Percentiles rank a stretch among this genome's conserved stretches.
phyloP scores from a whole-genome alignment of 331 rosid genomes.

The Rosa hybrid region DNA sequence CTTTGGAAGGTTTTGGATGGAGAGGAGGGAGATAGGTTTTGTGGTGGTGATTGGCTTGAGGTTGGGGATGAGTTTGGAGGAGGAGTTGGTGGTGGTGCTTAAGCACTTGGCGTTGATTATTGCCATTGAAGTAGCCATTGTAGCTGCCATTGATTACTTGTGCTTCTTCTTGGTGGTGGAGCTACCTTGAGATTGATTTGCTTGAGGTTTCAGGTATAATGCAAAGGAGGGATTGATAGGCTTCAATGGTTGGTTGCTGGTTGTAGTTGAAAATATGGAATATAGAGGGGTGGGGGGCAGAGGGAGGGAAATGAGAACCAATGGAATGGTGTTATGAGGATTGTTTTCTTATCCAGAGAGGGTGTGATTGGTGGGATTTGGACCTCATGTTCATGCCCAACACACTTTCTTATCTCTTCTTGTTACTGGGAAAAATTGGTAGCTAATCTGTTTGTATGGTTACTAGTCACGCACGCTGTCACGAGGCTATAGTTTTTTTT shows the following conservation, averaged over 20 bases:
- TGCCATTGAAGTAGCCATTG: constrained; percentile 76
- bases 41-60: constrained; percentile 33
- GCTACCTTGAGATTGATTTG: constrained; percentile 4
- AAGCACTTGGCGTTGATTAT: constrained; percentile 71
- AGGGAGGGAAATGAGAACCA: constrained; percentile 47
- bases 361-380: constrained; percentile 24
- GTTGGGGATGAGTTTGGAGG: constrained; percentile 38
- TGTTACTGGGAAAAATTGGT: not conserved
- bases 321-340: constrained; percentile 46
- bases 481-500: not conserved
- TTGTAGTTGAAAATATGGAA: constrained; percentile 19
- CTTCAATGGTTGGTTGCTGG: constrained; percentile 19
- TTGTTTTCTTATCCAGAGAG: constrained; percentile 68
- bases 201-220: not conserved
- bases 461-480: not conserved
- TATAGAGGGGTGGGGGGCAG: constrained; percentile 39
- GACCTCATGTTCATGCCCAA: constrained; percentile 42
- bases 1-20: constrained; percentile 63
- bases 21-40: constrained; percentile 49
- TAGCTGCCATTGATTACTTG: constrained; percentile 63
- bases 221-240: constrained; percentile 14
- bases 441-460: not conserved
- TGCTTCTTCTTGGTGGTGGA: not conserved
- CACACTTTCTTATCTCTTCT: constrained; percentile 56
- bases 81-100: constrained; percentile 23